Percentiles rank a stretch among this genome's conserved stretches.
Evolutionary conservation across 495 filamentous ascomycete genomes (phyloP).

Genomic region (Staphylotrichum tortipilum): DNA sequence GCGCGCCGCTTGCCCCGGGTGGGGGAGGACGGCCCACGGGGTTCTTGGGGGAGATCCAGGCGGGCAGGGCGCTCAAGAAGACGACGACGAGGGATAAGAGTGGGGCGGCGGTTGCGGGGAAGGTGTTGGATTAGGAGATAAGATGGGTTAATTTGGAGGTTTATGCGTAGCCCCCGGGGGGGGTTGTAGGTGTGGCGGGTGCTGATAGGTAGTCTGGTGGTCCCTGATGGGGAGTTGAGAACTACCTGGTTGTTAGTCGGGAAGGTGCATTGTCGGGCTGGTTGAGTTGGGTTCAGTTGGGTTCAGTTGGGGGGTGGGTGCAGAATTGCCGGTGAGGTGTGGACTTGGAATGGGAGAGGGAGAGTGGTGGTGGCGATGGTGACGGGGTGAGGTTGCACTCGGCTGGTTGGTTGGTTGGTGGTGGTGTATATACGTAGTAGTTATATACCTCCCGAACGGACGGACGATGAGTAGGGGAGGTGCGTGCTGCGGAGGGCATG

Average conservation of each 20-base stretch:
- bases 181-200: background rate
- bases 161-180: no score
- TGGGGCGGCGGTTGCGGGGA: conserved; percentile 55
- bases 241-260: background rate
- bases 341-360: no score
- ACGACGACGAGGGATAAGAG: conserved; percentile 82
- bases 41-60: conserved; percentile 71
- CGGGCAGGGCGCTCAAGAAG: conserved; percentile 69
- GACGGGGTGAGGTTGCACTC: no score
- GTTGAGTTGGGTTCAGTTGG: background rate
- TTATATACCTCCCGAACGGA: no score
- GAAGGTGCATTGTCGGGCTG: background rate
- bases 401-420: no score
- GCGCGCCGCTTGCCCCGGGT: conserved; percentile 30
- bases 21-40: conserved; percentile 46
- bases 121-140: conserved; percentile 45
- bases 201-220: no score
- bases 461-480: no score
- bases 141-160: background rate
- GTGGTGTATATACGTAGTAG: no score
- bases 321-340: no score
- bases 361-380: no score
- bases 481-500: no score
- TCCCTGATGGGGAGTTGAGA: background rate
- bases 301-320: no score